Conservation (phyloP, 1,139 yeast genomes). For the Kodamaea ohmeri region DNA sequence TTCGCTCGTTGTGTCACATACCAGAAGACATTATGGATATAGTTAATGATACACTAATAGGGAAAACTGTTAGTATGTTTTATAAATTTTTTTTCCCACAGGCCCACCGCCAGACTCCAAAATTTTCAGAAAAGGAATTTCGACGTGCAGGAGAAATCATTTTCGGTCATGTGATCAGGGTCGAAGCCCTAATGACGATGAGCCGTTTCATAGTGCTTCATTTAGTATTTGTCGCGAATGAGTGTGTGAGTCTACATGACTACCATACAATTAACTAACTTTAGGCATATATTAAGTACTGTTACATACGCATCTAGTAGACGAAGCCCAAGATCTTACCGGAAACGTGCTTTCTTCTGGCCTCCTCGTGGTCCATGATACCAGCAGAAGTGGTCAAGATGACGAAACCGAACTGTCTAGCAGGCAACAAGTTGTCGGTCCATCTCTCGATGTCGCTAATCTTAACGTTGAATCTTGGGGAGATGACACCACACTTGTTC, state of each 20-base stretch:
- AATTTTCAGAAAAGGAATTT: background rate
- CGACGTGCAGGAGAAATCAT: slow-evolving; percentile 6
- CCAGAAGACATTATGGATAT: slow-evolving; percentile 22
- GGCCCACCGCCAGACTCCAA: slow-evolving; percentile 6
- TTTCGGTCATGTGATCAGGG: slow-evolving; percentile 3
- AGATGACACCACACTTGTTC: slow-evolving; percentile 97
- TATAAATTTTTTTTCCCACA: slow-evolving; percentile 15
- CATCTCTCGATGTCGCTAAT: slow-evolving; percentile 93
- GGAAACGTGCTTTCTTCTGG: slow-evolving; percentile 99
- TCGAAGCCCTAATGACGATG: slow-evolving; percentile 11
- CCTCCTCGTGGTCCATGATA: slow-evolving; percentile 99
- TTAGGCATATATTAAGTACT: slow-evolving; percentile 4
- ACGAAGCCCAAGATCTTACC: slow-evolving; percentile 97
- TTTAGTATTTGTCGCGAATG: no score
- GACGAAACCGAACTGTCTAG: slow-evolving; percentile 98
- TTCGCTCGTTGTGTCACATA: slow-evolving; percentile 13
- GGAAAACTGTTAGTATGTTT: slow-evolving; percentile 10
- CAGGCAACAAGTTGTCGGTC: slow-evolving; percentile 96
- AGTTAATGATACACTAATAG: slow-evolving; percentile 24
- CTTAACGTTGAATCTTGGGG: slow-evolving; percentile 97
- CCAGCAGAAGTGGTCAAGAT: slow-evolving; percentile 99
- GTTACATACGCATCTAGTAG: slow-evolving; percentile 36
- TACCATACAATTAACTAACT: no score
- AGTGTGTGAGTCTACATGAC: background rate
- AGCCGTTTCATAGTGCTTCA: no score